A percentile compares a stretch with the other conserved stretches of the same genome.
phyloP scores from a whole-genome alignment of 495 filamentous ascomycete species.

The Usnea hakonensis region DNA sequence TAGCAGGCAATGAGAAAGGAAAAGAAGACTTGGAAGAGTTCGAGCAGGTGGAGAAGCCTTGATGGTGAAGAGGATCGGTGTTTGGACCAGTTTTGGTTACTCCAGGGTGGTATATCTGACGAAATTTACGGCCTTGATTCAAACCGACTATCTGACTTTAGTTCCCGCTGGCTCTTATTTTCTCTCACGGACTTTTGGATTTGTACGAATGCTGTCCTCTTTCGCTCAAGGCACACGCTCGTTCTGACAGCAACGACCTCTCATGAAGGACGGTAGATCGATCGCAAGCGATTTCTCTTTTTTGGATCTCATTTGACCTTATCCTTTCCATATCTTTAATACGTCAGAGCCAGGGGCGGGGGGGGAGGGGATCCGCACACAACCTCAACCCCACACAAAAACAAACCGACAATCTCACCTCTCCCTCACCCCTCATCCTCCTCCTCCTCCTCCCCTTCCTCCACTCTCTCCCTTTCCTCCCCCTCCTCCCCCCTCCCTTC shows the following conservation, averaged over 20 bases:
- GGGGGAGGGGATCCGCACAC: too few relatives aligned
- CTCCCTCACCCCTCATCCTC: too few relatives aligned
- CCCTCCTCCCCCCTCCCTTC: background rate
- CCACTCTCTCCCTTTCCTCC: background rate
- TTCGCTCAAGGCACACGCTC: background rate
- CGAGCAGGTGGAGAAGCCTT: slow-evolving; percentile 14
- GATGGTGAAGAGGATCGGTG: background rate
- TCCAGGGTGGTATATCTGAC: background rate
- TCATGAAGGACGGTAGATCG: background rate
- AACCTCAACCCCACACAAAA: background rate
- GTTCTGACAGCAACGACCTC: background rate
- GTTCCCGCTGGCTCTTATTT: too few relatives aligned
- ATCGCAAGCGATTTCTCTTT: background rate
- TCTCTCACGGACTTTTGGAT: background rate
- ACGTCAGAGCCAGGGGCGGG: too few relatives aligned
- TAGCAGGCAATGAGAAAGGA: background rate
- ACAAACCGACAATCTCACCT: background rate
- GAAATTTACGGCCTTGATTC: background rate
- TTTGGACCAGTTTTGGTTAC: background rate
- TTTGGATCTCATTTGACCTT: too few relatives aligned
- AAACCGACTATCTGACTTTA: background rate
- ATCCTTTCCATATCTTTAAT: too few relatives aligned
- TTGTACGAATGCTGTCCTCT: background rate
- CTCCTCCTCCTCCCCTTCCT: background rate
- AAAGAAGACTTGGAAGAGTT: slow-evolving; percentile 18